Evolutionary conservation across 176 grass and related monocot genomes (phyloP), one percentile per base, ranked within the genome.

Genomic region (Triticum turgidum): DNA sequence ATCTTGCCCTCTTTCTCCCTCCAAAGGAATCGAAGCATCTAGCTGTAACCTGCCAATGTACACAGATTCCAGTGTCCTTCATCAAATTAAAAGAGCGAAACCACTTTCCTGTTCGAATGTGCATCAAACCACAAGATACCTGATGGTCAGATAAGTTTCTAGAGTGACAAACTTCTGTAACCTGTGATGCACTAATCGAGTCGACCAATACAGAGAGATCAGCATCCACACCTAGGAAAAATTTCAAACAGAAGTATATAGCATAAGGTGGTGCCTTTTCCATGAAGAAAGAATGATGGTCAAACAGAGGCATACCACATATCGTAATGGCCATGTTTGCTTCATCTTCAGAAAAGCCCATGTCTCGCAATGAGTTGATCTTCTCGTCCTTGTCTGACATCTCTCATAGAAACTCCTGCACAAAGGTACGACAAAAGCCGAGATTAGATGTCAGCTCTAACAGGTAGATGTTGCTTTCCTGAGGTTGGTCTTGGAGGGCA

Each of bases 331-430:
- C 91, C 84, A 75, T 42, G 12, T 24, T 73, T 22, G 69, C 69
- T 44, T 73, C 69, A 73, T 25, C 69, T 73, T 73, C 69, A 39
- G 81, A 37, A 88, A 88, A 98, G n/a, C 93, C 93, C 93, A 98
- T 94, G 58, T 86, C 81, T 45, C 89, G 44, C 70, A 98, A 89
- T 9, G 76, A 88, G 41, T 56, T 17, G 1, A 95, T 41, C 79
- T 94, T 98, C 22, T 76, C 83, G 10, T 92, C 93, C 52, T 73
- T 83, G 35, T 87, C 86, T 52, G 90, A 87, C 74, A 95, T 81
- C 61, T 94, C 88, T 41, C 85, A 52, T 27, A 91, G 54, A 69
- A 98, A 98, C 79, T 87, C 90, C 96, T 98, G 86, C 69, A 73
- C 69, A 73, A 42, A 24, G 11, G 69, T 0, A 72, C 21, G 11